phyloP scores from a whole-genome alignment of 139 green algal species.

The Chlamydomonas incerta region DNA sequence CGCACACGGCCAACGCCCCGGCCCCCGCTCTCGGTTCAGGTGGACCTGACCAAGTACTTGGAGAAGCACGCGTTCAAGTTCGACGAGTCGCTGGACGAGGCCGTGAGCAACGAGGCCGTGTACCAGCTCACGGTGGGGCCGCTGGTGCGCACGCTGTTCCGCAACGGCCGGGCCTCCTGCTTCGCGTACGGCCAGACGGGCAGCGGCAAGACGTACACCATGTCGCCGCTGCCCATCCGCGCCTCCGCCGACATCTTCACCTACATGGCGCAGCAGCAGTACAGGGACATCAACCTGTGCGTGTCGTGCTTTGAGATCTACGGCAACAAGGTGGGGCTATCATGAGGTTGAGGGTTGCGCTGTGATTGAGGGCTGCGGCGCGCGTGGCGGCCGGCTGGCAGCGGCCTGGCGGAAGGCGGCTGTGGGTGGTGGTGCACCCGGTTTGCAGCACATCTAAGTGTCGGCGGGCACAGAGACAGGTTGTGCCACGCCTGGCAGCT shows the following conservation, averaged over 20 bases:
- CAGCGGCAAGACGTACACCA: conserved; percentile 97
- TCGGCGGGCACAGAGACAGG: no score
- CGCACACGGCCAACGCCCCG: no score
- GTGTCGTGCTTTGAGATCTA: conserved; percentile 98
- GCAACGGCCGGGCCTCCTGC: conserved; percentile 88
- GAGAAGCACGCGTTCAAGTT: conserved; percentile 94
- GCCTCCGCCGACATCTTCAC: conserved; percentile 90
- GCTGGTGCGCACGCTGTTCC: conserved; percentile 94
- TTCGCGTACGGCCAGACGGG: conserved; percentile 98
- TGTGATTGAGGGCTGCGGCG: no score
- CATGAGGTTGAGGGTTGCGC: no score
- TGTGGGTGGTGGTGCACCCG: no score
- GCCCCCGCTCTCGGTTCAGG: no score
- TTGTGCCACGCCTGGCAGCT: no score
- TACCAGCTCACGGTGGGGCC: conserved; percentile 92
- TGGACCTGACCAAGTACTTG: conserved; percentile 93
- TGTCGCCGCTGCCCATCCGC: conserved; percentile 93
- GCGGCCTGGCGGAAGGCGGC: no score
- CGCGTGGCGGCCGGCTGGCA: no score
- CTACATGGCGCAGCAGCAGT: conserved; percentile 68
- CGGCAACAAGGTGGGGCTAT: conserved; percentile 96
- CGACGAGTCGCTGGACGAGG: conserved; percentile 93
- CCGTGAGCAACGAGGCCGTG: conserved; percentile 91
- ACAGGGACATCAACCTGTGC: conserved; percentile 69
- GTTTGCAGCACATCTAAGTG: no score